Percentiles rank a stretch among this genome's conserved stretches.
phyloP scores from a whole-genome alignment of 2,329 filamentous ascomycete species.

The Immersiporthe knoxdaviesiana region DNA sequence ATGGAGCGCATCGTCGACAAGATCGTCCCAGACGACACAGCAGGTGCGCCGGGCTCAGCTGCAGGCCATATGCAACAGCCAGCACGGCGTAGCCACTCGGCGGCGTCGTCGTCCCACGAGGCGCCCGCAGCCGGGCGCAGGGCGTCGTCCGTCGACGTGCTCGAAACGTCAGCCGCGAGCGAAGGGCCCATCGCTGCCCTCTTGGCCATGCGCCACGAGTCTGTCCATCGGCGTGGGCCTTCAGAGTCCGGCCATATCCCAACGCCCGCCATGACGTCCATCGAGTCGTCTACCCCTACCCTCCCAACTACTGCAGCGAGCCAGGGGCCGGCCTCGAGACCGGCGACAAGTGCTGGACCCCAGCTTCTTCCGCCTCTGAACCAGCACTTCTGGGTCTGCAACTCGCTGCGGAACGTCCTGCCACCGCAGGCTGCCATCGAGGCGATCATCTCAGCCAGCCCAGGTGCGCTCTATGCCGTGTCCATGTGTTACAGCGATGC shows the following conservation, averaged over 20 bases:
- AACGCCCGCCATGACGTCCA: constrained; percentile 29
- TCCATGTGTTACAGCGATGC: constrained; percentile 39
- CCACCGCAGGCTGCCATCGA: constrained; percentile 42
- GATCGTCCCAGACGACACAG: constrained; percentile 35
- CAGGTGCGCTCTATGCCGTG: constrained; percentile 37
- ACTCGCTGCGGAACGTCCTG: constrained; percentile 39
- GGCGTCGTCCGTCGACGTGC: constrained; percentile 34
- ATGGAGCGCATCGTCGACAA: constrained; percentile 50
- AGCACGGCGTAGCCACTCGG: constrained; percentile 32
- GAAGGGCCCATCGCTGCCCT: constrained; percentile 38
- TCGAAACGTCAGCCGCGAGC: constrained; percentile 37
- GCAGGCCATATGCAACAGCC: constrained; percentile 25
- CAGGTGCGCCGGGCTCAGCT: background rate
- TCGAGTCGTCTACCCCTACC: constrained; percentile 27
- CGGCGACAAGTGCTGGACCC: constrained; percentile 16
- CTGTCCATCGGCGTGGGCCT: constrained; percentile 17
- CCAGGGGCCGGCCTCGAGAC: constrained; percentile 1
- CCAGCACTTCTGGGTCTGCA: constrained; percentile 40
- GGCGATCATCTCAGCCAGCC: constrained; percentile 35
- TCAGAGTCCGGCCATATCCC: constrained; percentile 30
- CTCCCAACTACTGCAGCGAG: constrained; percentile 9
- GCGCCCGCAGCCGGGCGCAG: constrained; percentile 34
- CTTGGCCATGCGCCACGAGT: constrained; percentile 34
- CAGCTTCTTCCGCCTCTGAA: constrained; percentile 30
- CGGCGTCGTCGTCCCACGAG: constrained; percentile 4